Evolutionary conservation across 1,139 yeast species (phyloP).

Genomic region (Taphrina pruni): DNA sequence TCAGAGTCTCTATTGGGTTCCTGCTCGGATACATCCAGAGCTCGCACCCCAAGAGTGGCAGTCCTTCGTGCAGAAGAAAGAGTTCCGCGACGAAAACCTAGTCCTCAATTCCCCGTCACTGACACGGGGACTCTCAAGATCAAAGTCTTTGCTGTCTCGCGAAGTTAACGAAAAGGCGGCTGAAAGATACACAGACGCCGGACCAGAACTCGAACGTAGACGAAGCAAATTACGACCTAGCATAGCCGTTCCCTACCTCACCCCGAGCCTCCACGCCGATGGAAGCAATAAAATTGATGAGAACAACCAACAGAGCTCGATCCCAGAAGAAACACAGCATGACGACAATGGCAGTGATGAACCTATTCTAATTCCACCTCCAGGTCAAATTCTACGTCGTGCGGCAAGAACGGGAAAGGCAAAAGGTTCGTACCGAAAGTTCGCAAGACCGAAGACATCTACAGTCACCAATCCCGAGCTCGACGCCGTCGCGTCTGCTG

Average conservation of each 20-base stretch:
- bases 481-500: background rate
- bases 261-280: background rate
- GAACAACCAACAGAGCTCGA: background rate
- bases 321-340: background rate
- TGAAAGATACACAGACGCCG: conserved; percentile 26
- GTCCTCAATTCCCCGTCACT: conserved; percentile 8
- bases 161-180: conserved; percentile 30
- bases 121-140: conserved; percentile 26
- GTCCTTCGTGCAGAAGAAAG: conserved; percentile 35
- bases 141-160: conserved; percentile 31
- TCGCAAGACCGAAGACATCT: conserved; percentile 9
- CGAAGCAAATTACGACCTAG: conserved; percentile 7
- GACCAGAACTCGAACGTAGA: conserved; percentile 33
- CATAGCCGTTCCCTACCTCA: conserved; percentile 7
- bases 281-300: background rate
- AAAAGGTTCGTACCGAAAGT: conserved; percentile 32
- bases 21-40: conserved; percentile 40
- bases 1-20: conserved; percentile 34
- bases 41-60: conserved; percentile 40
- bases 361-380: conserved; percentile 32
- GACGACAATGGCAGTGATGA: conserved; percentile 10
- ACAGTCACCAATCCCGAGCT: background rate
- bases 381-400: conserved; percentile 35
- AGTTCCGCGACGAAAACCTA: conserved; percentile 3
- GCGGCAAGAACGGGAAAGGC: conserved; percentile 39